A percentile compares a stretch with the other conserved stretches of the same genome.
These are phyloP conservation scores for Strigomonas galati DNA, from an alignment of 208 protist species.

Conservation along the genomic window DNA sequence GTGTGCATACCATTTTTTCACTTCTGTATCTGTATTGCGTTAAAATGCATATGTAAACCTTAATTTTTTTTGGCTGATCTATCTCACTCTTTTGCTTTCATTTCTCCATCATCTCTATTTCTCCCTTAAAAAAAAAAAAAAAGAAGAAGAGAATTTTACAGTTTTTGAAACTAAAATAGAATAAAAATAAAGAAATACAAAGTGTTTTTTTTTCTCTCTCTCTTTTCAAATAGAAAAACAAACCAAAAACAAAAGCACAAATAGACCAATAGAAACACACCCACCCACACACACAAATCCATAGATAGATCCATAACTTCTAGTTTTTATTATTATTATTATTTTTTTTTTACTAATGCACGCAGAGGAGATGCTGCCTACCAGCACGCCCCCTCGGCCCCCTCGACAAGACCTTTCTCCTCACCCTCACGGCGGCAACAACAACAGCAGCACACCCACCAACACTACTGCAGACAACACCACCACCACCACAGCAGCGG, in stretches of 20 bases:
- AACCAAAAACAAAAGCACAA: not conserved
- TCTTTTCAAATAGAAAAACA: not conserved
- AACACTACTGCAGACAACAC: not conserved
- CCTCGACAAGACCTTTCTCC: not conserved
- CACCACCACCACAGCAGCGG: too few species aligned
- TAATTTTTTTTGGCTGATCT: not conserved
- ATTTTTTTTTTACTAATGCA: not conserved
- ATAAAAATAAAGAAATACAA: not conserved
- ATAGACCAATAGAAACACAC: not conserved
- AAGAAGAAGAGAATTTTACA: not conserved
- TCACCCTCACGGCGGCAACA: not conserved
- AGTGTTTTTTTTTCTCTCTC: not conserved
- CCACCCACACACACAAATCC: not conserved
- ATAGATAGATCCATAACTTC: not conserved
- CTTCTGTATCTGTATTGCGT: not conserved
- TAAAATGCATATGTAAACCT: not conserved
- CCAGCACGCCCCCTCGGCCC: not conserved
- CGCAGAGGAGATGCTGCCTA: not conserved
- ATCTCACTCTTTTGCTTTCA: not conserved
- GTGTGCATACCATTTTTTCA: not conserved
- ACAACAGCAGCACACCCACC: not conserved
- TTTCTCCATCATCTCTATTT: not conserved
- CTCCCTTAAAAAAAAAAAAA: conserved; percentile 7
- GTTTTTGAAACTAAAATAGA: not conserved
- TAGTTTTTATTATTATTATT: not conserved